Conservation (phyloP, 78 protist genomes). For the Pelomyxa schiedti region DNA sequence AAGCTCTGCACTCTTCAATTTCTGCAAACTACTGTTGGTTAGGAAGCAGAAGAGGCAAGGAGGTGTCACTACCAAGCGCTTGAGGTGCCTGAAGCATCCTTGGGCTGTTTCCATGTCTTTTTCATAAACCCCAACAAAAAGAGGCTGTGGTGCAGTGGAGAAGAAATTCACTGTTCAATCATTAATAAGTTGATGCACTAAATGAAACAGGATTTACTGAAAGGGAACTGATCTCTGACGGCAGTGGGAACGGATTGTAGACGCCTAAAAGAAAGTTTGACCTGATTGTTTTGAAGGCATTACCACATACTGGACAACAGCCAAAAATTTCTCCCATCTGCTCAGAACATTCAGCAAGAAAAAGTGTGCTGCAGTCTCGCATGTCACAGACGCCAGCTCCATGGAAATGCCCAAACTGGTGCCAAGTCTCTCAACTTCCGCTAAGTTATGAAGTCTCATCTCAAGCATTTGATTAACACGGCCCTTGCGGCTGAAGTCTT, state of each 20-base stretch:
- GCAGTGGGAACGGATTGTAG: background rate
- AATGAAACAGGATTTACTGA: background rate
- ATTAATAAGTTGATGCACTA: background rate
- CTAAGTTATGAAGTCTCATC: conserved; percentile 46
- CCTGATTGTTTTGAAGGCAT: background rate
- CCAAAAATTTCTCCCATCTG: conserved; percentile 27
- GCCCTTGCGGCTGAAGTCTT: conserved; percentile 73
- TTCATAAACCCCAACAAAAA: background rate
- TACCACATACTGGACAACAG: background rate
- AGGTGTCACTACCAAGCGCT: conserved; percentile 5
- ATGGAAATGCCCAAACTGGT: conserved; percentile 16
- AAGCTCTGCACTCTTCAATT: conserved; percentile 61
- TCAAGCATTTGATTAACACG: conserved; percentile 81
- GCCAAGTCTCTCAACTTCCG: conserved; percentile 45
- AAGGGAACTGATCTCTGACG: conserved; percentile 1
- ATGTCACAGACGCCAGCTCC: conserved; percentile 61
- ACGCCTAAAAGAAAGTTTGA: background rate
- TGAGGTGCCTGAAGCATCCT: conserved; percentile 39
- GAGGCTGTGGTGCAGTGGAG: conserved; percentile 5
- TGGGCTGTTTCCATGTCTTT: background rate
- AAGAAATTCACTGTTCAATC: conserved; percentile 3
- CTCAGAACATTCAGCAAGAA: conserved; percentile 37
- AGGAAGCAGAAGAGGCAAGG: background rate
- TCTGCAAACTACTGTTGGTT: conserved; percentile 43
- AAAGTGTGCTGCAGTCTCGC: conserved; percentile 86